These are phyloP conservation scores for Globisporangium carolinianum DNA, from an alignment of 352 stramenopile species.

Conservation along the genomic window DNA sequence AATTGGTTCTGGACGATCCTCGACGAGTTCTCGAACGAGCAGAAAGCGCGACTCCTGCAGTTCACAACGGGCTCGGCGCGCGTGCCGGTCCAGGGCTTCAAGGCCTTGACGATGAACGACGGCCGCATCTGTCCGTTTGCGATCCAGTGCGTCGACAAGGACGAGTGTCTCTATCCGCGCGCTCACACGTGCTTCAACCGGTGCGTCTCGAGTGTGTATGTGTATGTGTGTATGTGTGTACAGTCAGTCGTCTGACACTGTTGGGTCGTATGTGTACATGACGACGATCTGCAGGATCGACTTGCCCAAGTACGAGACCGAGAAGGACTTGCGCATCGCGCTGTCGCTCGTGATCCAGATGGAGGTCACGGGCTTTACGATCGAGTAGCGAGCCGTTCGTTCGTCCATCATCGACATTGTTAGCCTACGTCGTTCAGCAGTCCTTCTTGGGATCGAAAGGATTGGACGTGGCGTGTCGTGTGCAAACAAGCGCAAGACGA, in stretches of 20 bases:
- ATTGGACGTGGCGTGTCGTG: too few species aligned
- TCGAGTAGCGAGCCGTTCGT: slow-evolving; percentile 35
- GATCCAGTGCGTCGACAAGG: slow-evolving; percentile 75
- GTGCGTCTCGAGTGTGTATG: slow-evolving; percentile 14
- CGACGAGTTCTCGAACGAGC: slow-evolving; percentile 88
- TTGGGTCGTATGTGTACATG: slow-evolving; percentile 1
- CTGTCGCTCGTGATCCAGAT: slow-evolving; percentile 83
- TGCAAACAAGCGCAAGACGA: too few species aligned
- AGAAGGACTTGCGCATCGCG: slow-evolving; percentile 74
- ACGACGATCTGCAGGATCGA: slow-evolving; percentile 39
- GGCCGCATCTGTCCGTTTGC: slow-evolving; percentile 83
- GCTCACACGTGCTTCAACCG: slow-evolving; percentile 86
- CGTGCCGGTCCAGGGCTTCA: slow-evolving; percentile 87
- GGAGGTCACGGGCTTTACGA: slow-evolving; percentile 84
- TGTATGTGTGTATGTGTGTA: too few species aligned
- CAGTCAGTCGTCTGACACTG: slow-evolving; percentile 4
- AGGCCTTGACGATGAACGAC: slow-evolving; percentile 85
- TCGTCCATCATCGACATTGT: too few species aligned
- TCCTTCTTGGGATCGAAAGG: too few species aligned
- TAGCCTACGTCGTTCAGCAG: too few species aligned
- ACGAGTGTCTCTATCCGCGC: slow-evolving; percentile 77
- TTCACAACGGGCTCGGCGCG: slow-evolving; percentile 97
- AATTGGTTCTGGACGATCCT: slow-evolving; percentile 98
- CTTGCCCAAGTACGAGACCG: slow-evolving; percentile 61
- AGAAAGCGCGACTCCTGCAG: slow-evolving; percentile 95